Conservation (phyloP, 176 grass and related monocot genomes). For the Ensete glaucum region DNA sequence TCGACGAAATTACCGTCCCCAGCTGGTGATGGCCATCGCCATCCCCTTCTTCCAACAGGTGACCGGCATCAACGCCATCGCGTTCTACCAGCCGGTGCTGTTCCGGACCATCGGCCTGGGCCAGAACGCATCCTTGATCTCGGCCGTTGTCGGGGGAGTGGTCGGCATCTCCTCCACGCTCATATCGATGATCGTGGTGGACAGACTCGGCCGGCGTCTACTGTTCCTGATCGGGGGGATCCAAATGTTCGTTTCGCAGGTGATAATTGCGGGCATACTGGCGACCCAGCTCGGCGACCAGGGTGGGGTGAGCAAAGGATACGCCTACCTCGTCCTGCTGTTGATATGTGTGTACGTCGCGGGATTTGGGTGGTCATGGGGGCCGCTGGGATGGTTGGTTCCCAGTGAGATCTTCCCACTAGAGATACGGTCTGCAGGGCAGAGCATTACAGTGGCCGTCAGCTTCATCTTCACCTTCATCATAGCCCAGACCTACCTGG, state of each 20-base stretch:
- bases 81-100: constrained; percentile 4
- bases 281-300: constrained; percentile 24
- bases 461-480: not conserved
- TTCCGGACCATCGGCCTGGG: not conserved
- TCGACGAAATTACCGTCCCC: constrained; percentile 6
- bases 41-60: constrained; percentile 8
- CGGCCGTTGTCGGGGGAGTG: not conserved
- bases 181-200: not conserved
- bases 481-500: not conserved
- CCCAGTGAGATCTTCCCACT: constrained; percentile 68
- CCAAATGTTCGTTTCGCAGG: constrained; percentile 18
- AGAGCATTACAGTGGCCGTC: constrained; percentile 4
- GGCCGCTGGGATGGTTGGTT: constrained; percentile 50
- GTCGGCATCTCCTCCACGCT: not conserved
- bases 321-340: constrained; percentile 25
- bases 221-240: not conserved
- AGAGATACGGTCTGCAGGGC: constrained; percentile 36
- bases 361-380: constrained; percentile 66
- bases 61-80: not conserved
- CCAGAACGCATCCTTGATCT: not conserved
- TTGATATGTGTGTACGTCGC: constrained; percentile 58
- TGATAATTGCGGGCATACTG: constrained; percentile 42
- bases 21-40: constrained; percentile 16
- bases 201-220: not conserved
- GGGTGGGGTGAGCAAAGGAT: constrained; percentile 17